A percentile compares a stretch with the other conserved stretches of the same genome.
phyloP scores from a whole-genome alignment of 345 rosid species.

The Populus nigra region DNA sequence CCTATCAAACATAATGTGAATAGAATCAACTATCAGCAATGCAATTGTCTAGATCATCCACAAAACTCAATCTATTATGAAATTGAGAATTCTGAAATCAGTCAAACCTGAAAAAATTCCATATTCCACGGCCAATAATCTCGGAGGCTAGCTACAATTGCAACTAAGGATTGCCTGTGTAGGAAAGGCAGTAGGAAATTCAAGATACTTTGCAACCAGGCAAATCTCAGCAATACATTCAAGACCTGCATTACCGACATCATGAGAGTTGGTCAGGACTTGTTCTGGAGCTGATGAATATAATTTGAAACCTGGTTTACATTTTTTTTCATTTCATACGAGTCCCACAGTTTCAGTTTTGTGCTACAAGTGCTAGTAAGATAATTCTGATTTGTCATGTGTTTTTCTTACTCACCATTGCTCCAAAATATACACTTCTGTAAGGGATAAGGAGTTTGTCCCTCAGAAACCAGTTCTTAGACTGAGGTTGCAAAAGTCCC shows the following conservation, averaged over 20 bases:
- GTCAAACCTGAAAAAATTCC: constrained; percentile 13
- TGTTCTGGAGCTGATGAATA: background rate
- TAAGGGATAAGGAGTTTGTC: constrained; percentile 17
- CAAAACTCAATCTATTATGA: background rate
- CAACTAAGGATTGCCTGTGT: background rate
- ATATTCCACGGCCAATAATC: constrained; percentile 17
- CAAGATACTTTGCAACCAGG: constrained; percentile 10
- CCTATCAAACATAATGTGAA: background rate
- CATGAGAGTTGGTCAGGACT: background rate
- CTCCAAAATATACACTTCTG: constrained; percentile 6
- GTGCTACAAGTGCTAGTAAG: no score
- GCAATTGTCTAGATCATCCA: background rate
- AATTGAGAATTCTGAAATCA: background rate
- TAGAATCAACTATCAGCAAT: background rate
- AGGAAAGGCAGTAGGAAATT: background rate
- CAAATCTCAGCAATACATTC: constrained; percentile 15
- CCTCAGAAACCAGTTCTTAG: constrained; percentile 13
- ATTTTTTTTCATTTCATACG: no score
- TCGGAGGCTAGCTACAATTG: constrained; percentile 11
- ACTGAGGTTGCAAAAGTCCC: constrained; percentile 9
- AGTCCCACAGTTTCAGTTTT: background rate
- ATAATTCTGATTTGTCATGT: background rate
- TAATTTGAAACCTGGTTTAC: background rate
- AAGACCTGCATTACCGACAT: background rate
- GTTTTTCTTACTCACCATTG: background rate